A percentile compares a stretch with the other conserved stretches of the same genome.
These are phyloP conservation scores for Wallacemonas sp. DNA, from an alignment of 208 protist genomes.

Conservation along the genomic window DNA sequence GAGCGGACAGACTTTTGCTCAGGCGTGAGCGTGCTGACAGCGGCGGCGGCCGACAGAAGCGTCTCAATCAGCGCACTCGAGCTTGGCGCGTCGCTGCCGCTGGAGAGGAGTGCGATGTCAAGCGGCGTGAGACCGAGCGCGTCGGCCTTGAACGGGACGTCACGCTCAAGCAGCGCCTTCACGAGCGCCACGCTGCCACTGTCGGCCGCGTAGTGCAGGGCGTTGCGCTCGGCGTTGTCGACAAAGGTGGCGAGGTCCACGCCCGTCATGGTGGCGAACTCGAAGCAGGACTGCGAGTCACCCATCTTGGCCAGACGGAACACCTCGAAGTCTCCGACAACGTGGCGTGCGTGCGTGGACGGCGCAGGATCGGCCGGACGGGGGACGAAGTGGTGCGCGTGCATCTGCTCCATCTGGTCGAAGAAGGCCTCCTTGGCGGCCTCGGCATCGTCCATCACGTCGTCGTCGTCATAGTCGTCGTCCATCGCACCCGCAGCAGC, in stretches of 20 bases:
- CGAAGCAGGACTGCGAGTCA: conserved; percentile 55
- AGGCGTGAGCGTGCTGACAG: conserved; percentile 26
- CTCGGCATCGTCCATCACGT: conserved; percentile 18
- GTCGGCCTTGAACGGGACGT: conserved; percentile 61
- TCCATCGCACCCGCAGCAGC: too few relatives aligned
- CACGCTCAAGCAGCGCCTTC: conserved; percentile 37
- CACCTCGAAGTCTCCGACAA: conserved; percentile 81
- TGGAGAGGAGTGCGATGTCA: conserved; percentile 72
- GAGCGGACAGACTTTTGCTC: conserved; percentile 12
- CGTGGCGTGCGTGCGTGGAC: conserved; percentile 23
- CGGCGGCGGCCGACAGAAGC: conserved; percentile 28
- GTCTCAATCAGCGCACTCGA: conserved; percentile 28
- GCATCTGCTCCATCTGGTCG: conserved; percentile 10
- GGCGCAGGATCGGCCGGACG: too few relatives aligned
- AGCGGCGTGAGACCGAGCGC: conserved; percentile 76
- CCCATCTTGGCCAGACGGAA: conserved; percentile 85
- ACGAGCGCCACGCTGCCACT: conserved; percentile 53
- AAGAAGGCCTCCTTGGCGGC: conserved; percentile 14
- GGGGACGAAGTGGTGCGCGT: neutral
- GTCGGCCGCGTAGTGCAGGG: conserved; percentile 85
- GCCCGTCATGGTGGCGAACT: conserved; percentile 40
- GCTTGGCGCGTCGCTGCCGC: neutral
- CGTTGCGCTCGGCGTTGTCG: conserved; percentile 80
- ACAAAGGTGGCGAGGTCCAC: conserved; percentile 43
- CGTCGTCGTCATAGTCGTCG: conserved; percentile 32